A percentile compares a stretch with the other conserved stretches of the same genome.
Evolutionary conservation across 805 yeast genomes (phyloP).

Genomic region (Spathaspora sp.): DNA sequence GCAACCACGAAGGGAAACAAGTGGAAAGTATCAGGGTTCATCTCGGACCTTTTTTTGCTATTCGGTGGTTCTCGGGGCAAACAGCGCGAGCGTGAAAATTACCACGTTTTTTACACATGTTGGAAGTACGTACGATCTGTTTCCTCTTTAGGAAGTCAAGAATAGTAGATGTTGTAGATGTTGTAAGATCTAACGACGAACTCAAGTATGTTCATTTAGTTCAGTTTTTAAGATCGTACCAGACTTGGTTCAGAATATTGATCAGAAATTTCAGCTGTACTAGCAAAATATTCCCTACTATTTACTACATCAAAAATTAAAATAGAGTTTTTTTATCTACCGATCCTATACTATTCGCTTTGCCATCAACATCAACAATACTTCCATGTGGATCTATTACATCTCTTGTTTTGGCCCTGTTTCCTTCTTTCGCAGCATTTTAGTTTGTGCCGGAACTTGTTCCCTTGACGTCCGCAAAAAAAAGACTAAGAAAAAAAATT

Average conservation of each 20-base stretch:
- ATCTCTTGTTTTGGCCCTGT: background rate
- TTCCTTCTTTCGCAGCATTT: conserved; percentile 1
- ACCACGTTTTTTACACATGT: background rate
- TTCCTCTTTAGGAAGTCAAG: conserved; percentile 4
- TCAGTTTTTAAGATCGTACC: no score
- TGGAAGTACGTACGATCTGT: background rate
- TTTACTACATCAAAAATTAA: no score
- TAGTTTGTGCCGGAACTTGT: background rate
- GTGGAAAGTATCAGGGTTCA: background rate
- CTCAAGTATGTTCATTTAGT: background rate
- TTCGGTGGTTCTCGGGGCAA: background rate
- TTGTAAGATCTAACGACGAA: background rate
- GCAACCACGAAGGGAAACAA: background rate
- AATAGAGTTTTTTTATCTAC: no score
- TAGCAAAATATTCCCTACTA: no score
- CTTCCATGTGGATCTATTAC: no score
- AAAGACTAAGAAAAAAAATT: conserved; percentile 4
- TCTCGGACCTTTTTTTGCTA: background rate
- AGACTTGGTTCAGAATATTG: no score
- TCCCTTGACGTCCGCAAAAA: background rate
- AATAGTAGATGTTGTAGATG: no score
- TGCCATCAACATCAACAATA: no score
- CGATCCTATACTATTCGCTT: no score
- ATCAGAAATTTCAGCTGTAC: no score
- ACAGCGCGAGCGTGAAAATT: background rate